phyloP scores from a whole-genome alignment of 148 eudicot genomes.

The Rhododendron griersonianum region DNA sequence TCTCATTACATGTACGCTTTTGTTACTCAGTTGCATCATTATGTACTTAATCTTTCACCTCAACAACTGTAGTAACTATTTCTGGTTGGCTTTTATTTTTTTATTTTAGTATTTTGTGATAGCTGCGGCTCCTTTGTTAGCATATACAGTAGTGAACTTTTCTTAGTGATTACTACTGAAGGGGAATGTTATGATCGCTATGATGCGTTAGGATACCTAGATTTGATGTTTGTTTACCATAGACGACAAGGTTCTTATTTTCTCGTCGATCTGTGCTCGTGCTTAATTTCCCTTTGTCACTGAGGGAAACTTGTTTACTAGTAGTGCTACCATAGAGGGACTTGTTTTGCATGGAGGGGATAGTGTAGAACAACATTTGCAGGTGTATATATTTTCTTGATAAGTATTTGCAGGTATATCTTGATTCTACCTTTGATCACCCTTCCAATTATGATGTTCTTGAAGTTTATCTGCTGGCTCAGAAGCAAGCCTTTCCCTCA shows the following conservation, averaged over 20 bases:
- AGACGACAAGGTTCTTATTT: not conserved
- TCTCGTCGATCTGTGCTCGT: not conserved
- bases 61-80: not conserved
- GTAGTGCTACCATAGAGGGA: not conserved
- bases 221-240: not conserved
- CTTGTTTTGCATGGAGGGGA: not conserved
- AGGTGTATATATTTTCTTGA: too few species aligned
- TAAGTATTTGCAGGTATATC: not conserved
- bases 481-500: not conserved
- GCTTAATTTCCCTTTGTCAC: not conserved
- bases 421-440: not conserved
- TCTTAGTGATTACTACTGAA: not conserved
- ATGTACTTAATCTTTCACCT: not conserved
- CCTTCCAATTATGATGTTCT: not conserved
- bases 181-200: not conserved
- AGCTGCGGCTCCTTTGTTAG: not conserved
- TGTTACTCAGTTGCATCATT: not conserved
- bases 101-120: not conserved
- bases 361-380: not conserved
- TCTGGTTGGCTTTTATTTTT: not conserved
- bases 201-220: not conserved
- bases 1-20: not conserved
- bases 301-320: not conserved
- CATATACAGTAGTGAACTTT: not conserved
- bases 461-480: not conserved